Evolutionary conservation across 163 green algal genomes (phyloP), one percentile per base, ranked within the genome.

Genomic region (Chloromonas sp.): DNA sequence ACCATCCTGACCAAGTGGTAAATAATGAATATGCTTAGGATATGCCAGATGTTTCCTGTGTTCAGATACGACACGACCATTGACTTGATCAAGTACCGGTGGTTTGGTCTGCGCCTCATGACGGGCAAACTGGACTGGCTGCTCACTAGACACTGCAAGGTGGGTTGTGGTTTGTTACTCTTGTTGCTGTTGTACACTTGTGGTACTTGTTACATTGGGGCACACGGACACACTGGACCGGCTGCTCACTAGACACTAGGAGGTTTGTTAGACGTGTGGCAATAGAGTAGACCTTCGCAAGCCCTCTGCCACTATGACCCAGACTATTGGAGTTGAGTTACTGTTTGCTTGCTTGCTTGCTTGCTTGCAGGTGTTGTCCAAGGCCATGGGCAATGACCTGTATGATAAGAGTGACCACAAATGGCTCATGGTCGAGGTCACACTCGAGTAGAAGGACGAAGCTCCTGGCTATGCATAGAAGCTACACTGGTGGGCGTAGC

Each of bases 121-220:
- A 91, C 87, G n/a, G 95, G 94, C 80, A 98, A 98, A 87, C 89
- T 98, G 82, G 95, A 97, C 89, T 98, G 95, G 95, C 61, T 94
- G 82, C 87, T 98, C 83, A 86, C 96, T 84, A 87, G 94, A 58
- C 84, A 87, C 83, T 71, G 78, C 15, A 58, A 85, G 71, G 87
- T 36, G 36, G 36, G 36, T 36, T 86, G 66, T 36, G 36, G 36
- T 36, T 36, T 36, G 36, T 36, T 36, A 36, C 36, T 36, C 36
- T 36, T 36, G 36, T 36, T 36, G 36, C 36, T 36, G 36, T 36
- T 36, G 36, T 36, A 36, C 36, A 36, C 36, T 36, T 36, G 36
- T 36, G 36, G 36, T 36, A 36, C 36, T 36, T 36, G 36, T 36
- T 36, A 36, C 36, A 36, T 36, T 36, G 36, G 36, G 36, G 36